Conservation (phyloP, 805 yeast species). For the Starmerella apicola region DNA sequence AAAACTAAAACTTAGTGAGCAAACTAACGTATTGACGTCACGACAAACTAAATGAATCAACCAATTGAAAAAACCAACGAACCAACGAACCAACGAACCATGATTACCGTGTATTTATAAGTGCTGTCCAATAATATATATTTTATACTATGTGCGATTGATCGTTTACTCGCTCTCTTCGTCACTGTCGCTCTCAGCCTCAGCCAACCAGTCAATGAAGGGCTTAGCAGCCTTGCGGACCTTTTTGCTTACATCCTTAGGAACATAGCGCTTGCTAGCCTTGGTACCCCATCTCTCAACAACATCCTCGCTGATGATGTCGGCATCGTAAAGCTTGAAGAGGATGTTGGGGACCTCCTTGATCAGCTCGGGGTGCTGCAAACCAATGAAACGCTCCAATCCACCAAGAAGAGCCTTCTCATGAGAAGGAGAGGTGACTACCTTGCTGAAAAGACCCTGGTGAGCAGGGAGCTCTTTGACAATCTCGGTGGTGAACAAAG, state of each 20-base stretch:
- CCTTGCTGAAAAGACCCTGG: slow-evolving; percentile 68
- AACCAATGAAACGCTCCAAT: slow-evolving; percentile 81
- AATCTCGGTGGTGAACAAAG: slow-evolving; percentile 60
- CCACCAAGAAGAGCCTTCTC: slow-evolving; percentile 93
- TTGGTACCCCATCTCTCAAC: slow-evolving; percentile 76
- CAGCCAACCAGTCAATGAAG: slow-evolving; percentile 85
- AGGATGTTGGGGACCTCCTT: slow-evolving; percentile 69
- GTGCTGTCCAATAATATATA: not conserved
- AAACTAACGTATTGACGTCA: too few relatives aligned
- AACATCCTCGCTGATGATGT: slow-evolving; percentile 72
- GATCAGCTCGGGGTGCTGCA: slow-evolving; percentile 61
- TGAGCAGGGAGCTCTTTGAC: slow-evolving; percentile 62
- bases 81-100: too few relatives aligned
- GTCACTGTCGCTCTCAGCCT: slow-evolving; percentile 67
- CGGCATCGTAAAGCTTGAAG: slow-evolving; percentile 69
- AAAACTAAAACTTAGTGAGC: too few relatives aligned
- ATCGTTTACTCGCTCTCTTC: too few relatives aligned
- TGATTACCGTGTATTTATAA: too few relatives aligned
- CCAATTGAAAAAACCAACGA: too few relatives aligned
- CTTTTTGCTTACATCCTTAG: slow-evolving; percentile 82
- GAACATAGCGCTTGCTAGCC: slow-evolving; percentile 84
- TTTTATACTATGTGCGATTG: too few relatives aligned
- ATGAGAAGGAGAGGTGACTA: slow-evolving; percentile 44
- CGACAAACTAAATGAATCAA: too few relatives aligned
- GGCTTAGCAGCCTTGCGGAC: slow-evolving; percentile 95